phyloP scores from a whole-genome alignment of 768 basidiomycete genomes.

The Termitomyces sp. region DNA sequence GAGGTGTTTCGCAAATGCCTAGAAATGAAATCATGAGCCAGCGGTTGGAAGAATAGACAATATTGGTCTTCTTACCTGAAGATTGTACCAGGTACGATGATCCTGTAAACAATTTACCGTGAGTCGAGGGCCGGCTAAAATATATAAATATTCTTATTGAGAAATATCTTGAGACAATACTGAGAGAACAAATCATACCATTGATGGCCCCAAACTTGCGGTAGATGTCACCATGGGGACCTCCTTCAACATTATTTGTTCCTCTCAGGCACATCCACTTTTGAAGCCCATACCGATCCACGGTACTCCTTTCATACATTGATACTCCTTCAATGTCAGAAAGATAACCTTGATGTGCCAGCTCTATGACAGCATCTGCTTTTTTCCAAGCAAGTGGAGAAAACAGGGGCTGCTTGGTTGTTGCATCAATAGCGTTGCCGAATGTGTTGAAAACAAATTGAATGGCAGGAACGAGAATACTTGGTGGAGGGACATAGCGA shows the following conservation, averaged over 20 bases:
- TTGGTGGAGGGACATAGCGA: conserved; percentile 15
- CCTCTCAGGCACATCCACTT: conserved; percentile 17
- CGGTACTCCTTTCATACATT: conserved; percentile 16
- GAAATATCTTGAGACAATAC: background rate
- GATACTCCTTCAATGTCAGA: conserved; percentile 16
- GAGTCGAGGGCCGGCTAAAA: conserved; percentile 18
- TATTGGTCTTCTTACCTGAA: background rate
- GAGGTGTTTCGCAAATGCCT: conserved; percentile 19
- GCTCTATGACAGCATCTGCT: conserved; percentile 15
- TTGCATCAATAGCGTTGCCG: conserved; percentile 17
- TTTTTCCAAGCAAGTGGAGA: conserved; percentile 2
- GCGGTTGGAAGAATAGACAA: background rate
- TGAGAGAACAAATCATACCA: background rate
- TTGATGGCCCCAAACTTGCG: conserved; percentile 17
- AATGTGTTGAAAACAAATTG: conserved; percentile 17
- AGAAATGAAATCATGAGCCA: background rate
- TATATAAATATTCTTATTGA: background rate
- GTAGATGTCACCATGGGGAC: conserved; percentile 22
- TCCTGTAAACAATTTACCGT: conserved; percentile 21
- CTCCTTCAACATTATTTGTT: conserved; percentile 22
- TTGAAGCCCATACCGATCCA: conserved; percentile 18
- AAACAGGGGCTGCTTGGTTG: conserved; percentile 14
- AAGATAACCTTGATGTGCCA: conserved; percentile 18
- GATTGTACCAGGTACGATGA: conserved; percentile 21
- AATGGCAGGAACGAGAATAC: conserved; percentile 17